phyloP scores from a whole-genome alignment of 441 rosid species.

The Pelargonium australe region DNA sequence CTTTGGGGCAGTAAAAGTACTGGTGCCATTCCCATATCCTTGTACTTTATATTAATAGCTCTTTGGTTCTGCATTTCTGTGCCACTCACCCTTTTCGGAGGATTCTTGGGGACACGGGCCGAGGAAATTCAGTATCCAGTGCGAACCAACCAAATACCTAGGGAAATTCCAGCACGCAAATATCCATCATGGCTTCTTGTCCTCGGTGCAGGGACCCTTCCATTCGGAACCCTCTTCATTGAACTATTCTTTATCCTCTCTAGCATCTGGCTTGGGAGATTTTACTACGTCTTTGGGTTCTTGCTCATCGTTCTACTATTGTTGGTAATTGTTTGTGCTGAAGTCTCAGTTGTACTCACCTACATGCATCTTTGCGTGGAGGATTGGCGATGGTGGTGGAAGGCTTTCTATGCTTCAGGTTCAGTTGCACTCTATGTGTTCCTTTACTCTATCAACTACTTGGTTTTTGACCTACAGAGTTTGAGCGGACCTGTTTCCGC shows the following conservation, averaged over 20 bases:
- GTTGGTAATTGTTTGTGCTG: conserved; percentile 78
- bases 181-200: conserved; percentile 98
- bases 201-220: conserved; percentile 95
- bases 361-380: conserved; percentile 98
- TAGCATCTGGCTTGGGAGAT: conserved; percentile 92
- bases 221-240: conserved; percentile 90
- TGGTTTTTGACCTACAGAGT: conserved; percentile 85
- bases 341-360: conserved; percentile 87
- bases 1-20: conserved; percentile 91
- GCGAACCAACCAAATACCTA: conserved; percentile 92
- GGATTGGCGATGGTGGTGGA: conserved; percentile 99
- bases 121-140: conserved; percentile 72
- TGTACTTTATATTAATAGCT: conserved; percentile 56
- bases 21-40: conserved; percentile 83
- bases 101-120: conserved; percentile 72
- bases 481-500: conserved; percentile 94
- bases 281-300: conserved; percentile 93
- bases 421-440: conserved; percentile 83
- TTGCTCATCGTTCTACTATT: conserved; percentile 64
- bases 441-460: conserved; percentile 80
- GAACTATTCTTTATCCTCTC: conserved; percentile 93
- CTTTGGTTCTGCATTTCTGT: conserved; percentile 98
- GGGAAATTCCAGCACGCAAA: conserved; percentile 91
- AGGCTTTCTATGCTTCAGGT: conserved; percentile 92
- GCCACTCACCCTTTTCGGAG: conserved; percentile 87